Base-by-base conservation (phyloP, 108 stramenopile genomes). In the Stephanodiscus minutulus region DNA sequence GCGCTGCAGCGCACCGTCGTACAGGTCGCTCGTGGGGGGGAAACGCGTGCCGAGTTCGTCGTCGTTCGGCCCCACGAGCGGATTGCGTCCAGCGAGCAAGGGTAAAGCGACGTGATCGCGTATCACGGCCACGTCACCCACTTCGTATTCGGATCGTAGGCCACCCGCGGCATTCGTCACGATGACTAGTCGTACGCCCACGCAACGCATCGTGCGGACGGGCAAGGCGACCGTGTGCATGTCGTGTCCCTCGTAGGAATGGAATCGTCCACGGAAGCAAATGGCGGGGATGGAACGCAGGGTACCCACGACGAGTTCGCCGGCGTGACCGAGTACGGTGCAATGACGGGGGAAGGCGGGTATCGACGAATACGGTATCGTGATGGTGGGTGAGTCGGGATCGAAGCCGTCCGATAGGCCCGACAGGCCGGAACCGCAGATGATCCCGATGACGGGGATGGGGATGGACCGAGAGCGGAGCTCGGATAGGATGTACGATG, bases 141-240 rank as follows among this genome's bases (percentile, higher is more conserved):
- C 93, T 6, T 81, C 74, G 55, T 85, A 93, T 28, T 73, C 37
- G 7, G 83, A 83, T 61, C 91, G 89, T 39, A 97, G 58, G 47
- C 94, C 95, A 5, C 97, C 95, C 9, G 97, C 94, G 3, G 97
- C 97, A 70, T 97, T 97, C 24, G 97, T 97, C 5, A 96, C 81
- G 22, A 97, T 68, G 56, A 95, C 83, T 2, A 93, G 28, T 47
- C 86, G 85, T 33, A 93, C 91, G 20, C 87, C 85, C 2, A 97
- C 69, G 59, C 91, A 92, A 27, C 93, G 64, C 90, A 94, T 92
- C 25, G 92, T 85, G 8, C 81, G 79, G 7, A 96, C 92, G 18
- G 95, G 95, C 20, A 94, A 56, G 0, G 89, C 91, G 46, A 92
- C 90, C 3, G 91, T 93, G 49, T 90, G 75, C 90, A 89, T 91